Conservation (phyloP, 139 green algal species). For the Volvox africanus region DNA sequence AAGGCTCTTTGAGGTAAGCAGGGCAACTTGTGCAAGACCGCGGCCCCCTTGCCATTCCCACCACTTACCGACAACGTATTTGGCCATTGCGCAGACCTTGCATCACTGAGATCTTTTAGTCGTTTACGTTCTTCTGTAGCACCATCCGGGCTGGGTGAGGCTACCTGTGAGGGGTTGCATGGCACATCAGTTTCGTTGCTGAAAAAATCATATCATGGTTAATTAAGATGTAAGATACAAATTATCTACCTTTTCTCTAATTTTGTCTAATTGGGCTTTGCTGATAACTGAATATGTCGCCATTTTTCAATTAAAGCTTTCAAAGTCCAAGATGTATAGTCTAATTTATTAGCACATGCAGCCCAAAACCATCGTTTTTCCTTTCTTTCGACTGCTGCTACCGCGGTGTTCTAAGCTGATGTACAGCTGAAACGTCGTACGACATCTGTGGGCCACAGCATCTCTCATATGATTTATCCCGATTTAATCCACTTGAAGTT, state of each 20-base stretch:
- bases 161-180: constrained; percentile 49
- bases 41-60: neutral
- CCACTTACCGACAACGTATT: constrained; percentile 74
- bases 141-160: constrained; percentile 24
- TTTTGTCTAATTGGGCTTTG: constrained; percentile 59
- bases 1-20: neutral
- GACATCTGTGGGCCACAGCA: neutral
- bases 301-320: constrained; percentile 20
- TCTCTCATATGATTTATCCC: neutral
- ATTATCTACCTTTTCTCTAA: constrained; percentile 55
- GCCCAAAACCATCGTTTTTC: neutral
- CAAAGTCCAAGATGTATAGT: neutral
- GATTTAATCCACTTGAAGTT: no score
- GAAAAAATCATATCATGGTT: neutral
- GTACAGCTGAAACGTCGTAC: neutral
- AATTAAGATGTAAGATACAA: neutral
- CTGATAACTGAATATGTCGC: constrained; percentile 52
- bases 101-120: constrained; percentile 74
- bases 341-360: neutral
- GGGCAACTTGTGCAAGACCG: neutral
- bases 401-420: neutral
- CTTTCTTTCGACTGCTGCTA: neutral
- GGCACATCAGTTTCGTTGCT: neutral
- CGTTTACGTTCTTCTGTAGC: constrained; percentile 57
- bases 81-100: constrained; percentile 72